A percentile compares a stretch with the other conserved stretches of the same genome.
Conservation (phyloP, 192 early-diverging fungal species). For the Spizellomyces punctatus region DNA sequence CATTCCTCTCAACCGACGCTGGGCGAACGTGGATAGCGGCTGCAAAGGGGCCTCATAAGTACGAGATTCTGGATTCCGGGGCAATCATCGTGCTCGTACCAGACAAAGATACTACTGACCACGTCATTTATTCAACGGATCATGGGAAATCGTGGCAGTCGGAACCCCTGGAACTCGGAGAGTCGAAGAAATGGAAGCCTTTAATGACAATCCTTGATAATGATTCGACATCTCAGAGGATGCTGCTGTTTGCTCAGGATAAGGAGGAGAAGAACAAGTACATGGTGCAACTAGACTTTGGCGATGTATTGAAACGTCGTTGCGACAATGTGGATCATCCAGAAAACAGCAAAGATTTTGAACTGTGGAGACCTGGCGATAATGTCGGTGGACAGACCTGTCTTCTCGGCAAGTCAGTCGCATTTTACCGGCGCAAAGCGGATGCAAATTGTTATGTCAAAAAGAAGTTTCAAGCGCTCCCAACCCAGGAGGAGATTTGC, state of each 20-base stretch:
- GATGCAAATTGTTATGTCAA: slow-evolving; percentile 78
- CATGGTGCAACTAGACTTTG: slow-evolving; percentile 76
- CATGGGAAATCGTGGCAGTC: slow-evolving; percentile 74
- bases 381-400: slow-evolving; percentile 56
- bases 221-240: slow-evolving; percentile 72
- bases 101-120: not conserved
- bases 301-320: slow-evolving; percentile 55
- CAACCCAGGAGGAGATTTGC: slow-evolving; percentile 58
- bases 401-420: slow-evolving; percentile 76
- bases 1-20: no score
- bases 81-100: no score
- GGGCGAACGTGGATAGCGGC: no score
- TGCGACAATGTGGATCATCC: slow-evolving; percentile 68
- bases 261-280: slow-evolving; percentile 20
- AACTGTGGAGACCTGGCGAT: slow-evolving; percentile 66
- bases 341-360: slow-evolving; percentile 62
- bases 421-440: slow-evolving; percentile 76
- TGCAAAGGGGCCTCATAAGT: no score
- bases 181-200: slow-evolving; percentile 40
- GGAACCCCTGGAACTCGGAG: slow-evolving; percentile 41
- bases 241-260: slow-evolving; percentile 62
- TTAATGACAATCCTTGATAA: slow-evolving; percentile 77
- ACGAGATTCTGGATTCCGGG: no score
- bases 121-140: slow-evolving; percentile 76
- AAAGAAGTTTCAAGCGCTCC: slow-evolving; percentile 56